phyloP scores from a whole-genome alignment of 2,329 filamentous ascomycete genomes.

The Xylariaceae sp. region DNA sequence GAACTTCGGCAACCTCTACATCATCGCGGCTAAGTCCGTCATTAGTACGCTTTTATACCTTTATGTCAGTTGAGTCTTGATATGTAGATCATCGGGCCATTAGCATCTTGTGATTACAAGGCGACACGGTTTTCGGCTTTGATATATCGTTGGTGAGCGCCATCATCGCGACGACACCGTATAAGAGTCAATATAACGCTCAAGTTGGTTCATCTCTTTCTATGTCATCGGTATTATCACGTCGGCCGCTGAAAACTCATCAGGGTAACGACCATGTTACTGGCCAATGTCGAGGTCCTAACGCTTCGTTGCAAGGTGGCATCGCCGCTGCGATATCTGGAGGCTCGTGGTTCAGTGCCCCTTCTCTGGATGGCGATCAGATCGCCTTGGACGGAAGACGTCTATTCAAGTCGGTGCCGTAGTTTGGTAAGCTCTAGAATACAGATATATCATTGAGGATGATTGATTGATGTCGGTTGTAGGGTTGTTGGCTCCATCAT shows the following conservation, averaged over 20 bases:
- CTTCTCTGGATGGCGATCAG: constrained; percentile 66
- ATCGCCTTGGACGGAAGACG: constrained; percentile 56
- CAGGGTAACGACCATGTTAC: constrained; percentile 37
- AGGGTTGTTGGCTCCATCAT: constrained; percentile 58
- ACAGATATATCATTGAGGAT: neutral
- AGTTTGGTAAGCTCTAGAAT: constrained; percentile 52
- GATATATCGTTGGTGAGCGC: constrained; percentile 55
- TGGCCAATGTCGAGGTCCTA: constrained; percentile 57
- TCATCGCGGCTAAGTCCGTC: constrained; percentile 52
- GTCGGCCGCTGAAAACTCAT: neutral
- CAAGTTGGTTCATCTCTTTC: constrained; percentile 30
- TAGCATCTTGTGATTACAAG: constrained; percentile 32
- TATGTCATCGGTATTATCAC: neutral
- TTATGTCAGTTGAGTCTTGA: neutral
- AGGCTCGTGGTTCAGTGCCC: constrained; percentile 71
- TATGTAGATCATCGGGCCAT: neutral
- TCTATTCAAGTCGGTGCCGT: constrained; percentile 58
- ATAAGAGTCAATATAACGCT: constrained; percentile 52
- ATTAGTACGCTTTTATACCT: constrained; percentile 43
- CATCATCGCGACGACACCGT: constrained; percentile 50
- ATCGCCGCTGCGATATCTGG: constrained; percentile 76
- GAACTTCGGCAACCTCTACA: constrained; percentile 49
- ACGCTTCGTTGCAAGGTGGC: constrained; percentile 60
- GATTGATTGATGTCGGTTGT: constrained; percentile 9
- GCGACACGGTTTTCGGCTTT: constrained; percentile 52